Base-by-base conservation (phyloP, 495 filamentous ascomycete genomes). In the Neurospora hispaniola region DNA sequence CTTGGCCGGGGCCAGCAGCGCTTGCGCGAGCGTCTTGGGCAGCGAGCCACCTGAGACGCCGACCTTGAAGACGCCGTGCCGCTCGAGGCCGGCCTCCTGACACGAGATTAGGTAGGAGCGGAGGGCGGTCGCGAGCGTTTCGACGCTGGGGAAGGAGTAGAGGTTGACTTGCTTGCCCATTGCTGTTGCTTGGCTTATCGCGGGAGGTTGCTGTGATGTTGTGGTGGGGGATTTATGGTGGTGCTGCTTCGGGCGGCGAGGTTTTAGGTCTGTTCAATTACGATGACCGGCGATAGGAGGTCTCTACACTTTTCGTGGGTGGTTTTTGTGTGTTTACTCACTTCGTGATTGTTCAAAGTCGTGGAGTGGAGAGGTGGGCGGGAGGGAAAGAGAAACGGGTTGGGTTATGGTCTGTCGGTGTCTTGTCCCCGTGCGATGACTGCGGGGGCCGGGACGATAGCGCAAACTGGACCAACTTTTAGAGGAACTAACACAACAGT, bases 31-130 rank as follows among this genome's bases (percentile, higher is more conserved):
- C 38, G 91, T 92, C 72, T 90, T 88, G 31, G 96, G 96, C 8
- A 99, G 89, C 16, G 96, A 98, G 69, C 96, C 96, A 76, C 96
- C 96, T 2, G 96, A 98, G 59, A 99, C 91, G 62, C 90, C 96
- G 73, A 99, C 85, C 79, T 94, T 94, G 87, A 99, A 97, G 77
- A 86, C 88, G 71, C 85, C 83, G 82, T 99, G 96, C 69, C 94
- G 93, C 66, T 84, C 83, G 20, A 98, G 78, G 41, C 93, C 93
- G 42, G 89, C 87, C 76, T 90, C 91, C 83, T 99, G 95, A 74
- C 85, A 87, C 62, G 89, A 85, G 73, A 98, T 84, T 73, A 99
- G 84, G 81, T 96, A 98, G 74, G 87, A 84, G 76, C 94, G 89
- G 71, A 99, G 88, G 76, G 89, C 88, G 27, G 85, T 80, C 23